Evolutionary conservation across 371 early-diverging fungal genomes (phyloP).

Genomic region (Lichtheimia ornata): DNA sequence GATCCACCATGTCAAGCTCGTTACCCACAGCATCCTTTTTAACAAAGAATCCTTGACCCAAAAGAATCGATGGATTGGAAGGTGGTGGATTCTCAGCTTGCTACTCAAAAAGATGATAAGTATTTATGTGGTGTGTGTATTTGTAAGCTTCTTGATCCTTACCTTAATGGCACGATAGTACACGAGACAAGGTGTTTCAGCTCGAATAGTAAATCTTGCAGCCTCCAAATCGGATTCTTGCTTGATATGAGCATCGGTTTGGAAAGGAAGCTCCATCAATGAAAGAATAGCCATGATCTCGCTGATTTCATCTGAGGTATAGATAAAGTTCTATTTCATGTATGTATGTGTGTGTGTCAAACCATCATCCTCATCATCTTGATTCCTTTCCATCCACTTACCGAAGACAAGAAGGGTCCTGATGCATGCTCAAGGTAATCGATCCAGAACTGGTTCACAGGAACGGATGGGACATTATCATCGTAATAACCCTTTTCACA

Average conservation of each 20-base stretch:
- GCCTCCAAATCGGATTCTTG: slow-evolving; percentile 20
- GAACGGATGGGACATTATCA: not conserved
- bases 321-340: slow-evolving; percentile 43
- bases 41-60: slow-evolving; percentile 35
- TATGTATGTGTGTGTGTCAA: no score
- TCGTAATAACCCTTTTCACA: slow-evolving; percentile 24
- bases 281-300: slow-evolving; percentile 46
- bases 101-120: not conserved
- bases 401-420: slow-evolving; percentile 40
- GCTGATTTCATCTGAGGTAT: slow-evolving; percentile 32
- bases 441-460: slow-evolving; percentile 54
- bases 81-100: slow-evolving; percentile 7
- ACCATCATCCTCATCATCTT: no score
- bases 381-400: slow-evolving; percentile 12
- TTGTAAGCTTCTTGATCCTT: not conserved
- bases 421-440: slow-evolving; percentile 36
- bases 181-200: slow-evolving; percentile 42
- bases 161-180: slow-evolving; percentile 42
- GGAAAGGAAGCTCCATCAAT: slow-evolving; percentile 46
- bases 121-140: not conserved
- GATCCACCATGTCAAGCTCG: slow-evolving; percentile 33
- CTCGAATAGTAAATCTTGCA: slow-evolving; percentile 22
- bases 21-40: slow-evolving; percentile 11
- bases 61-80: slow-evolving; percentile 21
- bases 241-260: slow-evolving; percentile 22